Evolutionary conservation across 306 rosid species (phyloP).

Genomic region (Gastrolobium bilobum): DNA sequence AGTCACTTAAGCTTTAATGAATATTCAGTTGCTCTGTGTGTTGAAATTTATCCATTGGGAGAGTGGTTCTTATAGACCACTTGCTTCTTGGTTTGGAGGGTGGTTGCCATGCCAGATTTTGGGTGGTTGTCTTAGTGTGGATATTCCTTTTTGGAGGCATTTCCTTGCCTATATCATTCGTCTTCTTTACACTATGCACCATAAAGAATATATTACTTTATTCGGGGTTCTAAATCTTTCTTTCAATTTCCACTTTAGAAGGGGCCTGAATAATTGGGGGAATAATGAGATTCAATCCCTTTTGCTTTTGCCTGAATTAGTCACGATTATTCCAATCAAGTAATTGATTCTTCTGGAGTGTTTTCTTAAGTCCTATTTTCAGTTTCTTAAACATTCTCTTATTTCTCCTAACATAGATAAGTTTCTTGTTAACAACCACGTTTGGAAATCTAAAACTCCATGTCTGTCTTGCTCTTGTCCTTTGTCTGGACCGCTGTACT

Average conservation of each 20-base stretch:
- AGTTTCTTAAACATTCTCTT: not conserved
- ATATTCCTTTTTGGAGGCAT: not conserved
- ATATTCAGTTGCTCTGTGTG: slow-evolving; percentile 1
- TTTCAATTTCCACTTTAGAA: not conserved
- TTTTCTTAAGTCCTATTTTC: slow-evolving; percentile 4
- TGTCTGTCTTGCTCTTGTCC: not conserved
- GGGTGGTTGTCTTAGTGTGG: not conserved
- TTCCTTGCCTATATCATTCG: not conserved
- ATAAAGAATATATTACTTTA: not conserved
- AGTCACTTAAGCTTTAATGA: slow-evolving; percentile 2
- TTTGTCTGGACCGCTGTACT: not conserved
- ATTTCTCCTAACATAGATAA: not conserved
- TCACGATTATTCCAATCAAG: not conserved
- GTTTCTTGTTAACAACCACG: not conserved
- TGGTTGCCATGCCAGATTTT: not conserved
- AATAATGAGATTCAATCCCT: slow-evolving; percentile 2
- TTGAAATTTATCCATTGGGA: not conserved
- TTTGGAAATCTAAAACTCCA: slow-evolving; percentile 4
- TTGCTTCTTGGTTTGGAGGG: not conserved
- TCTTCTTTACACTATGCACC: not conserved
- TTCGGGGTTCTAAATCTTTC: slow-evolving; percentile 19
- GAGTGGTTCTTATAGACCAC: slow-evolving; percentile 8
- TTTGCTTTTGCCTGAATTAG: slow-evolving; percentile 1
- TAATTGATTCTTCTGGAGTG: slow-evolving; percentile 6
- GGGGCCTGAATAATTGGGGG: not conserved